These are phyloP conservation scores for Hypomyces perniciosus DNA, from an alignment of 2,329 filamentous ascomycete species.

Conservation along the genomic window DNA sequence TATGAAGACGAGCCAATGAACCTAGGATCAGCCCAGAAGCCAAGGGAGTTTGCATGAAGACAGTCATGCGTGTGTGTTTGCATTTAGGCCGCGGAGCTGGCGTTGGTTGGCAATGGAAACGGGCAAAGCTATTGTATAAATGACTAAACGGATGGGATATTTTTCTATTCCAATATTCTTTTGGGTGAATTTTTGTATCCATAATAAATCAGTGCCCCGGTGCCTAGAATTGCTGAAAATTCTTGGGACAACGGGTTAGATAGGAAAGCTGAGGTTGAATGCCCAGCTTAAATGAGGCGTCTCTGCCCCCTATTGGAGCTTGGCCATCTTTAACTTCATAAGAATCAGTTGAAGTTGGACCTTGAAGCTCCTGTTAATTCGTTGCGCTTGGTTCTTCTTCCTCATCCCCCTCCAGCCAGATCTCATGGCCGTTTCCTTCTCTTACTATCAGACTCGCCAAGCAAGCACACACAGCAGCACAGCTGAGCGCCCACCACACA, in stretches of 20 bases:
- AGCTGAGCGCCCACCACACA: conserved; percentile 51
- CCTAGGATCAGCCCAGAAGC: conserved; percentile 24
- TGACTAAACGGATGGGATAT: background rate
- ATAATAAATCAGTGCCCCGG: no score
- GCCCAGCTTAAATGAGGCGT: no score
- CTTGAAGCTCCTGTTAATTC: background rate
- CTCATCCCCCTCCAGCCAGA: conserved; percentile 57
- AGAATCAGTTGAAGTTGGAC: background rate
- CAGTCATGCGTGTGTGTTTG: background rate
- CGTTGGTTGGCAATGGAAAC: conserved; percentile 15
- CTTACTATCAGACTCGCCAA: conserved; percentile 49
- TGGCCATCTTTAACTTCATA: no score
- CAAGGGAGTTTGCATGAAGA: conserved; percentile 27
- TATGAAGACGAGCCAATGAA: conserved; percentile 27
- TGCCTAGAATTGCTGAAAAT: no score
- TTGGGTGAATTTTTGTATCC: background rate
- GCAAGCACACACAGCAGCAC: conserved; percentile 42
- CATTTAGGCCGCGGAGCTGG: conserved; percentile 11
- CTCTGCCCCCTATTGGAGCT: no score
- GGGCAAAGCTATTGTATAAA: background rate
- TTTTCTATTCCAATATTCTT: background rate
- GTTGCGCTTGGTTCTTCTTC: conserved; percentile 14
- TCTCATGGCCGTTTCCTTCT: conserved; percentile 60
- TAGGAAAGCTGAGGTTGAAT: no score
- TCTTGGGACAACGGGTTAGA: no score